Evolutionary conservation across 2,329 filamentous ascomycete species (phyloP), one percentile per base, ranked within the genome.

Genomic region (Penicillium vulpinum): DNA sequence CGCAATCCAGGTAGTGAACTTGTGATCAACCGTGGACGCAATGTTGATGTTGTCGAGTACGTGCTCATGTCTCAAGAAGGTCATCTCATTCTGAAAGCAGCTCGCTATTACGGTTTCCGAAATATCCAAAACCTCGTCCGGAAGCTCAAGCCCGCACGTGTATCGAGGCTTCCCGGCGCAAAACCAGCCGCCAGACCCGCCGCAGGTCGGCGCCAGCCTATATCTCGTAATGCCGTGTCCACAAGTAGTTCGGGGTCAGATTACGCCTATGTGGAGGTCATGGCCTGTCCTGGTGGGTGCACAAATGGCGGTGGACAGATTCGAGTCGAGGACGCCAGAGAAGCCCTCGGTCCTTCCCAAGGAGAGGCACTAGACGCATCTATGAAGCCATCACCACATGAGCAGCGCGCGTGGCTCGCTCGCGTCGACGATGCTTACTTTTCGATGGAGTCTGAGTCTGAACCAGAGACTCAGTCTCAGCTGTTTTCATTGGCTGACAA

Each of bases 261-360:
- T 35, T 92, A 92, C 72, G 84, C 89, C n/a, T 97, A 96, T 75
- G 90, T 97, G 28, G 94, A 99, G 76, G 94, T 99, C 57, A 99
- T 99, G 94, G 94, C 94, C 15, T 99, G 94, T 74, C 94, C 94
- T 0, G 94, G 94, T n/a, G 94, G 94, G 3, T 99, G 94, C 77
- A 99, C 94, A 53, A 99, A 99, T 67, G 94, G 94, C 2, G 94
- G 94, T 36, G 94, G 94, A 0, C 94, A 99, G 78, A 88, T 99
- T 71, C 96, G 96, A 70, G 85, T 91, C 26, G 90, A 91, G 51
- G 94, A 97, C 71, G 85, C 89, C 18, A 65, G 69, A 40, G 70
- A 73, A 46, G 64, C 60, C 16, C 59, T 59, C 44, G 47, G 59
- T 24, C 48, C 61, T 50, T 40, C 53, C 47, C 58, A 66, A 56